Evolutionary conservation across 331 rosid species (phyloP).

Genomic region (Quercus phellos): DNA sequence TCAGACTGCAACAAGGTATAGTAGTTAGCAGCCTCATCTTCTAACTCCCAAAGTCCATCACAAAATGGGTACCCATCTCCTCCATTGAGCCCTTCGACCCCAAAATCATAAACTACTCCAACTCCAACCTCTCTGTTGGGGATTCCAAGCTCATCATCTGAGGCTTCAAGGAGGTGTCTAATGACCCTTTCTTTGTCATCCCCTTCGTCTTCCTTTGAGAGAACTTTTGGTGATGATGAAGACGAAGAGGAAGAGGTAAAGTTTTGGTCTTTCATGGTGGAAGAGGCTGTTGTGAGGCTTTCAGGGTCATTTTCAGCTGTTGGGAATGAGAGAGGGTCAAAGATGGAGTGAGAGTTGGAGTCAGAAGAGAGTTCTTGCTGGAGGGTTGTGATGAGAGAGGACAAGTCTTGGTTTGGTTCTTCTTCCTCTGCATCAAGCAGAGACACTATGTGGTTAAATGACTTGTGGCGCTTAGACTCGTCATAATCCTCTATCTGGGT

Average conservation of each 20-base stretch:
- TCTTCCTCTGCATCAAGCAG: slow-evolving; percentile 76
- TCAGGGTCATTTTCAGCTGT: slow-evolving; percentile 2
- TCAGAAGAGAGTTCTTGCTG: slow-evolving; percentile 57
- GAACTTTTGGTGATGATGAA: not conserved
- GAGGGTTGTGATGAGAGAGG: slow-evolving; percentile 56
- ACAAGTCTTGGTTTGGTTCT: slow-evolving; percentile 53
- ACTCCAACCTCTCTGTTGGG: slow-evolving; percentile 31
- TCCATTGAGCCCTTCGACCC: slow-evolving; percentile 12
- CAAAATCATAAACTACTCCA: slow-evolving; percentile 8
- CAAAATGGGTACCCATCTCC: slow-evolving; percentile 27
- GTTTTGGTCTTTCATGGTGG: slow-evolving; percentile 6
- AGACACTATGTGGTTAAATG: slow-evolving; percentile 57
- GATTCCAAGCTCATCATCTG: slow-evolving; percentile 88
- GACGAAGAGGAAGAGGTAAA: slow-evolving; percentile 4
- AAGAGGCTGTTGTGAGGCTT: not conserved
- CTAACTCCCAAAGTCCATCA: slow-evolving; percentile 71
- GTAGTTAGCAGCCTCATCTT: slow-evolving; percentile 82
- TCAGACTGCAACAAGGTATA: slow-evolving; percentile 62
- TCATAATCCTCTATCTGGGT: slow-evolving; percentile 22
- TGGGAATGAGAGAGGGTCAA: slow-evolving; percentile 11
- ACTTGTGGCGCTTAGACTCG: slow-evolving; percentile 55
- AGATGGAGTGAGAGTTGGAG: slow-evolving; percentile 9
- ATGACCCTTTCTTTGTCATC: slow-evolving; percentile 54
- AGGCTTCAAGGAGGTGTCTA: slow-evolving; percentile 76
- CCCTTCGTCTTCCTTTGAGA: slow-evolving; percentile 31